A percentile compares a stretch with the other conserved stretches of the same genome.
phyloP scores from a whole-genome alignment of 2,329 filamentous ascomycete species.

The Aspergillus calidoustus region DNA sequence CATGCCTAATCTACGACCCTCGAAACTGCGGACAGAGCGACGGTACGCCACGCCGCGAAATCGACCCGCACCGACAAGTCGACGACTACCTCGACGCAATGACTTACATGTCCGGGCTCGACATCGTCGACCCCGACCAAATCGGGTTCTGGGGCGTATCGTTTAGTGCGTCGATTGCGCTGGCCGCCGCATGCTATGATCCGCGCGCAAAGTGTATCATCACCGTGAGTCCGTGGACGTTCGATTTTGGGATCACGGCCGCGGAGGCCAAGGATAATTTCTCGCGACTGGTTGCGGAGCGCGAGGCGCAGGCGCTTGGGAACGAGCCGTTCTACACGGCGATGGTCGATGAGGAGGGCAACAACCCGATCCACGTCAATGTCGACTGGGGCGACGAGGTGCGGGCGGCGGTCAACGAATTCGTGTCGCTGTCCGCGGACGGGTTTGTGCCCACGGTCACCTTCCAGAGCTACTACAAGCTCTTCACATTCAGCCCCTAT shows the following conservation, averaged over 20 bases:
- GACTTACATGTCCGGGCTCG: constrained; percentile 34
- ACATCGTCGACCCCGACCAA: constrained; percentile 34
- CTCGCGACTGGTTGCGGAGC: constrained; percentile 40
- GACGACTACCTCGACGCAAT: constrained; percentile 46
- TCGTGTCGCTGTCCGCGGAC: neutral
- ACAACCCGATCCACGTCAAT: constrained; percentile 44
- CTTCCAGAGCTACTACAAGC: constrained; percentile 38
- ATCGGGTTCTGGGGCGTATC: constrained; percentile 47
- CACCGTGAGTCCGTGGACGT: constrained; percentile 28
- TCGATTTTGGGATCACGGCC: constrained; percentile 13
- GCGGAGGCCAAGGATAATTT: constrained; percentile 30
- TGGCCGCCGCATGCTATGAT: constrained; percentile 38
- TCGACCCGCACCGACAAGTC: constrained; percentile 37
- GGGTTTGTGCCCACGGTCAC: constrained; percentile 31
- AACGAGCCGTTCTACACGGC: constrained; percentile 46
- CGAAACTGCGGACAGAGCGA: constrained; percentile 38
- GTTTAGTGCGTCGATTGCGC: constrained; percentile 31
- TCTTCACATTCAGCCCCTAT: constrained; percentile 29
- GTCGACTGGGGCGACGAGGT: constrained; percentile 16
- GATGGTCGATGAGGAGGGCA: constrained; percentile 40
- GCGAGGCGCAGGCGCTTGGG: constrained; percentile 45
- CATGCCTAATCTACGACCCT: constrained; percentile 40
- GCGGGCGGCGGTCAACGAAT: constrained; percentile 16
- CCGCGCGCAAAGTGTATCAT: constrained; percentile 34
- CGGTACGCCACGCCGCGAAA: constrained; percentile 39